Percentiles rank a stretch among this genome's conserved stretches.
Evolutionary conservation across 352 stramenopile species (phyloP).

Genomic region (Pythium rhizo-oryzae): DNA sequence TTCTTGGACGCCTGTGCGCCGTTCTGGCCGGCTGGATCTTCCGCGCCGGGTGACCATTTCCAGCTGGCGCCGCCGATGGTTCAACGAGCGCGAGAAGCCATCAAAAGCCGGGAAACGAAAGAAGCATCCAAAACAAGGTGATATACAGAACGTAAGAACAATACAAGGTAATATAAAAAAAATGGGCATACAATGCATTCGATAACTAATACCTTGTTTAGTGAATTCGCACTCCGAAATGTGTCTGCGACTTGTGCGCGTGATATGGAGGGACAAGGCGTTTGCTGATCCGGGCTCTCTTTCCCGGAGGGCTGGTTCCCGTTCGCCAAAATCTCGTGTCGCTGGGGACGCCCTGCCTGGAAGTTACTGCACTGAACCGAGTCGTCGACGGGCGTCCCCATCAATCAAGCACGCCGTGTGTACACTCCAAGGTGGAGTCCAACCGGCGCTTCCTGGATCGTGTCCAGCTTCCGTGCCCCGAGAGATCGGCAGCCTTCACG

Average conservation of each 20-base stretch:
- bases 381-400: too few species aligned
- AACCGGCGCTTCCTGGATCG: too few species aligned
- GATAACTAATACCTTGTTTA: background rate
- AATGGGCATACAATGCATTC: too few species aligned
- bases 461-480: too few species aligned
- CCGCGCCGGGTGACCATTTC: conserved; percentile 1
- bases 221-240: background rate
- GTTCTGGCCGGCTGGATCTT: background rate
- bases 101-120: background rate
- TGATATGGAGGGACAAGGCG: background rate
- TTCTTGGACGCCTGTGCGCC: background rate
- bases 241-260: background rate
- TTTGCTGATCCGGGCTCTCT: background rate
- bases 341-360: too few species aligned
- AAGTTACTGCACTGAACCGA: too few species aligned
- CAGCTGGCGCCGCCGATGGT: background rate
- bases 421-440: too few species aligned
- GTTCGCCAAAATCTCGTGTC: background rate
- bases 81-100: background rate
- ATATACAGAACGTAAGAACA: background rate
- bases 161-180: background rate
- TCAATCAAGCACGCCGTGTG: too few species aligned
- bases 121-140: background rate
- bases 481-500: too few species aligned
- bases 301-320: background rate